Base-by-base conservation (phyloP, 352 stramenopile genomes). In the Phytophthora citricola region DNA sequence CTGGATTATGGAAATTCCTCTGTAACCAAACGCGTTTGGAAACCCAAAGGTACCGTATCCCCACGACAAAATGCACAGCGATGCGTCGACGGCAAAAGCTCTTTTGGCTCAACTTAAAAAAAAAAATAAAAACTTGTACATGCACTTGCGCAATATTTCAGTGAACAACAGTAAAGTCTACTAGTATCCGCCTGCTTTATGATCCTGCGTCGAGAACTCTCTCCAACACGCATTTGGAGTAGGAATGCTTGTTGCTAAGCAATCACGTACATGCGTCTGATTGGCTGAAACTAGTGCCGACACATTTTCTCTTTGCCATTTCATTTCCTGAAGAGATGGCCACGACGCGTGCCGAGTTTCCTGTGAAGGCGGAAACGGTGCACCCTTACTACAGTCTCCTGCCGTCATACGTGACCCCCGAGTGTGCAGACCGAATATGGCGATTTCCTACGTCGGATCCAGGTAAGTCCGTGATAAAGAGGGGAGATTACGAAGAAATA, bases 301-400 rank as follows among this genome's bases (percentile, higher is more conserved):
- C 11, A 55, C 24, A 40, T 52, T 29, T 53, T 44, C n/a, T 63
- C 29, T 62, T 40, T 40, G 53, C 59, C 14, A 58, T 66, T 48
- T 55, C 59, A 31, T 12, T 9, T 36, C 31, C 10, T 10, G 29
- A 14, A 36, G 31, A 36, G 5, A 70, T 73, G 59, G 36, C 24
- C 27, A 26, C 14, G 22, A 46, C 22, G n/a, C 5, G 20, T 17
- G 14, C 20, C 2, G 52, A 63, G 41, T 10, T 29, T 20, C n/a
- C 29, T 11, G 27, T 20, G 55, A 41, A 43, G 56, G 22, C 4
- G 44, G 32, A 34, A 9, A 49, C 22, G 34, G 48, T 74, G 29
- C 82, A 91, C 49, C 76, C 71, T 47, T 91, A 85, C 74, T 91
- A 91, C 68, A 61, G 54, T 39, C 63, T 87, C 7, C 69, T 91